Percentiles rank a stretch among this genome's conserved stretches.
These are phyloP conservation scores for Coemansia sp. DNA, from an alignment of 192 early-diverging fungal genomes.

Conservation along the genomic window DNA sequence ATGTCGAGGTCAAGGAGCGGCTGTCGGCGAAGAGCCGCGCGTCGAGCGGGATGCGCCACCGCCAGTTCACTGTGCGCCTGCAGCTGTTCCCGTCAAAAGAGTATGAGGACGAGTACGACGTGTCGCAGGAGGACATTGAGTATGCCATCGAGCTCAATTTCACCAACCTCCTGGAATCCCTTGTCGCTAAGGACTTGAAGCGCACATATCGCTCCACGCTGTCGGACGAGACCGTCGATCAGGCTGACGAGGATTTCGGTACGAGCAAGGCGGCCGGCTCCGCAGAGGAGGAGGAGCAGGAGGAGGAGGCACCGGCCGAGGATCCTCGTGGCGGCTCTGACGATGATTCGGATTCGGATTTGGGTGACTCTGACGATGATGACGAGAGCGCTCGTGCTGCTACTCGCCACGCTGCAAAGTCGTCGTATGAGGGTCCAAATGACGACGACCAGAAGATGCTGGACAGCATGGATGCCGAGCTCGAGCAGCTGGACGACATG, in stretches of 20 bases:
- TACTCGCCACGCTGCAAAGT: slow-evolving; percentile 60
- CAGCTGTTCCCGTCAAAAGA: slow-evolving; percentile 81
- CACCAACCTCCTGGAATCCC: slow-evolving; percentile 66
- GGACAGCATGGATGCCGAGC: slow-evolving; percentile 49
- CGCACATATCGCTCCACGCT: slow-evolving; percentile 49
- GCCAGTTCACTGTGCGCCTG: slow-evolving; percentile 77
- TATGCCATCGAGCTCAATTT: slow-evolving; percentile 71
- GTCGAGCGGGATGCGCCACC: slow-evolving; percentile 53
- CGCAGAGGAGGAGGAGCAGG: slow-evolving; percentile 23
- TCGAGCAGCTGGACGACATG: slow-evolving; percentile 34
- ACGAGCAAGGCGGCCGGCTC: slow-evolving; percentile 9
- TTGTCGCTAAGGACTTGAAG: slow-evolving; percentile 78
- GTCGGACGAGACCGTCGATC: slow-evolving; percentile 36
- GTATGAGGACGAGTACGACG: slow-evolving; percentile 73
- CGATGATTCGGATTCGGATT: slow-evolving; percentile 41
- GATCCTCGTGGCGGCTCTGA: slow-evolving; percentile 1
- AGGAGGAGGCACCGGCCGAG: slow-evolving; percentile 24
- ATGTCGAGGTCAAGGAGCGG: slow-evolving; percentile 78
- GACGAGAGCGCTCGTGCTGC: slow-evolving; percentile 63
- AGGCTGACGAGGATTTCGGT: slow-evolving; percentile 8
- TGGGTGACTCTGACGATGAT: slow-evolving; percentile 55
- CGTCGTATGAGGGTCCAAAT: slow-evolving; percentile 79
- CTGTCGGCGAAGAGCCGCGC: slow-evolving; percentile 55
- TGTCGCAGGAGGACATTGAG: slow-evolving; percentile 66
- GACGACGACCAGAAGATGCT: slow-evolving; percentile 73